Evolutionary conservation across 257 asterid genomes (phyloP), one percentile per base, ranked within the genome.

Genomic region (Lithospermum erythrorhizon): DNA sequence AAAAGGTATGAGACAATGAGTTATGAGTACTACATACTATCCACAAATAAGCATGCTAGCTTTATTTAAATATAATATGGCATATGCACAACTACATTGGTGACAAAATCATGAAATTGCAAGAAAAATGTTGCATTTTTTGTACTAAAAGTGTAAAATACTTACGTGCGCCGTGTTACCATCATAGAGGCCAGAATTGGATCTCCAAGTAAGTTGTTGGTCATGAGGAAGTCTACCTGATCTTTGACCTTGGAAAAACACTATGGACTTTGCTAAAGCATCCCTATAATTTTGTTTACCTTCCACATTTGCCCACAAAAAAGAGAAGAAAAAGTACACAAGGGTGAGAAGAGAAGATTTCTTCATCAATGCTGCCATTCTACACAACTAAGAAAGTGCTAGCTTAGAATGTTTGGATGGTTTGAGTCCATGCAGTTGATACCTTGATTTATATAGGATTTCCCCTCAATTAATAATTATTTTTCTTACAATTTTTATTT

Each of bases 221-320:
- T 66, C 57, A 19, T 54, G 11, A 0, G 91, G 87, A 55, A 87
- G 61, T 23, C 73, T 69, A 13, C 94, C 94, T 6, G 95, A 87
- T 70, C 94, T 77, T 63, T 87, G 95, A 57, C 87, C 94, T 76
- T 87, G 90, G 61, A n/a, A 84, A 61, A 62, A 84, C 70, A 82
- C 49, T 72, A 87, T 58, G 14, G 88, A 78, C 69, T 87, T 84
- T 3, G 73, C 62, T 35, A 84, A 63, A 18, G 94, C 94, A 23
- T 17, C 62, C 47, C 83, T 88, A 60, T 84, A 81, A 67, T 85
- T 67, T 1, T 68, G 89, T 32, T 18, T 59, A 37, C 67, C 81
- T 61, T 67, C 61, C 6, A 76, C 87, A 52, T 53, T 4, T 19
- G 21, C 5, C 54, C 64, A 52, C 61, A 78, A 20, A 67, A 75